Percentiles rank a stretch among this genome's conserved stretches.
Conservation (phyloP, 2,329 filamentous ascomycete genomes). For the Sphaerulina populicola region DNA sequence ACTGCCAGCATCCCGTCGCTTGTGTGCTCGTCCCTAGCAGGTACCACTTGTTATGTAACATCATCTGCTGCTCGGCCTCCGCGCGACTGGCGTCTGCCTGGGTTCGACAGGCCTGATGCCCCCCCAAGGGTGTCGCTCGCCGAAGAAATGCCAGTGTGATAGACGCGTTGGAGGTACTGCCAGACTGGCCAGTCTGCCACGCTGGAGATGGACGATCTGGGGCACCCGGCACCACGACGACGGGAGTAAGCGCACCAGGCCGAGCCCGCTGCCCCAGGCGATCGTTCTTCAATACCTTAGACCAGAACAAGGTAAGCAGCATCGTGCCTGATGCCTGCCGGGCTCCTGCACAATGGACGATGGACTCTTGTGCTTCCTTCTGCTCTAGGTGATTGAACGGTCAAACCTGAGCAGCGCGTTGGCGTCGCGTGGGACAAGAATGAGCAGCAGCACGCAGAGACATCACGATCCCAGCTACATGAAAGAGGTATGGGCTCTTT, state of each 20-base stretch:
- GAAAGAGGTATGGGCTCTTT: slow-evolving; percentile 24
- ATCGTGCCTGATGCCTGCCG: background rate
- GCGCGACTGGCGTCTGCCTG: background rate
- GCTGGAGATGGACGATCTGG: background rate
- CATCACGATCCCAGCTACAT: slow-evolving; percentile 21
- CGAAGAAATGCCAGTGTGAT: slow-evolving; percentile 1
- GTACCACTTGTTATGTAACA: no score
- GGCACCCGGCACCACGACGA: no score
- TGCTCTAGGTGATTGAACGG: background rate
- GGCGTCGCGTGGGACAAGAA: slow-evolving; percentile 2
- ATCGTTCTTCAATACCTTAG: background rate
- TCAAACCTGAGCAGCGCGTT: background rate
- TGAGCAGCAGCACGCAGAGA: slow-evolving; percentile 20
- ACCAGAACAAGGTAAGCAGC: background rate
- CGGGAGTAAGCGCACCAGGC: background rate
- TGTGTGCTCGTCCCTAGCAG: no score
- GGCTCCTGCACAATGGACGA: background rate
- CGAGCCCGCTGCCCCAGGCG: slow-evolving; percentile 2
- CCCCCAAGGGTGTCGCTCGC: background rate
- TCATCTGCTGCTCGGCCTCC: background rate
- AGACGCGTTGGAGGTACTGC: background rate
- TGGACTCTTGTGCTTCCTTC: background rate
- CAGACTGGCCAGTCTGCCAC: no score
- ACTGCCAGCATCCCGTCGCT: no score
- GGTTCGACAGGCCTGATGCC: slow-evolving; percentile 5